Evolutionary conservation across 1,284 basidiomycete genomes (phyloP).

Genomic region (Leccinum fallax): DNA sequence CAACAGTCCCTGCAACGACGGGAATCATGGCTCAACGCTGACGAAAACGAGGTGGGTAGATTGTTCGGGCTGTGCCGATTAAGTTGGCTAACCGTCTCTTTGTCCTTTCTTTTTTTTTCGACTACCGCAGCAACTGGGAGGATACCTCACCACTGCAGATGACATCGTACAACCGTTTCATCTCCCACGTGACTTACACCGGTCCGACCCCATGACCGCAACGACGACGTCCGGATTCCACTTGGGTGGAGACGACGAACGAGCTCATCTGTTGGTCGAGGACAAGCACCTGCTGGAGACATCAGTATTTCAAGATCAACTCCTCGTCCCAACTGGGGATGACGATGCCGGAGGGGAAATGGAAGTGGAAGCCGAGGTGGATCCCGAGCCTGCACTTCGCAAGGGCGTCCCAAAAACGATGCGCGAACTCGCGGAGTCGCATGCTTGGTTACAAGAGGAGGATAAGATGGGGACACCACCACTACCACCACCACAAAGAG

Average conservation of each 20-base stretch:
- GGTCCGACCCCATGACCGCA: slow-evolving; percentile 23
- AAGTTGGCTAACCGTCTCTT: background rate
- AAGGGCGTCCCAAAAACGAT: slow-evolving; percentile 56
- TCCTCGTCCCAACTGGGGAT: slow-evolving; percentile 27
- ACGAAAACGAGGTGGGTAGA: slow-evolving; percentile 27
- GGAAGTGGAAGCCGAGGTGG: slow-evolving; percentile 37
- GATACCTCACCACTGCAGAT: slow-evolving; percentile 70
- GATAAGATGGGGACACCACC: slow-evolving; percentile 4
- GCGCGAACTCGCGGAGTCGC: slow-evolving; percentile 62
- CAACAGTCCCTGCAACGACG: slow-evolving; percentile 16
- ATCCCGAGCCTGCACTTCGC: slow-evolving; percentile 23
- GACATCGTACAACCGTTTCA: slow-evolving; percentile 71
- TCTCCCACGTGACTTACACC: slow-evolving; percentile 60
- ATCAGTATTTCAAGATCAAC: slow-evolving; percentile 10
- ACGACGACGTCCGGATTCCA: slow-evolving; percentile 14
- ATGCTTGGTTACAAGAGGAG: slow-evolving; percentile 21
- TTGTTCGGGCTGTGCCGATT: background rate
- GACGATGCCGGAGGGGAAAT: slow-evolving; percentile 5
- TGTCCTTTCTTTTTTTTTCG: background rate
- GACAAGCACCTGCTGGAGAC: background rate
- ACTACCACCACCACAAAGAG: slow-evolving; percentile 1
- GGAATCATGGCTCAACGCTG: slow-evolving; percentile 23
- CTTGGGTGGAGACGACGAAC: slow-evolving; percentile 7
- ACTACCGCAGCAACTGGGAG: slow-evolving; percentile 45
- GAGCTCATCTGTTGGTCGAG: background rate